Conservation (phyloP, 202 grass and related monocot species). For the Dendrocalamus latiflorus region DNA sequence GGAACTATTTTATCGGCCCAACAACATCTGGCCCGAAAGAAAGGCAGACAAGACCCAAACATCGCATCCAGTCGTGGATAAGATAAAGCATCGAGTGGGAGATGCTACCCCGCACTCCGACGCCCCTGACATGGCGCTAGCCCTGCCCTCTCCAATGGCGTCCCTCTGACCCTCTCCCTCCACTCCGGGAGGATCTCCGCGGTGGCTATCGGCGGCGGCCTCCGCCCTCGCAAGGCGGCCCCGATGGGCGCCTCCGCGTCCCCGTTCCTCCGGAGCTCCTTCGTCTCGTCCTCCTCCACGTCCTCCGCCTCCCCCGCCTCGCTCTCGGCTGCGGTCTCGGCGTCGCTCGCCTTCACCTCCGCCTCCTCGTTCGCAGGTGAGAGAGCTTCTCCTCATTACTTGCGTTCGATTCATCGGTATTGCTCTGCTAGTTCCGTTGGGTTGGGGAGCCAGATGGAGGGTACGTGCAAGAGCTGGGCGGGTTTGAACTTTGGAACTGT, state of each 20-base stretch:
- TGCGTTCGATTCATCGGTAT: neutral
- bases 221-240: neutral
- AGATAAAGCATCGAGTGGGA: conserved; percentile 14
- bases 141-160: conserved; percentile 32
- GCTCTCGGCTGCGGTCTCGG: conserved; percentile 34
- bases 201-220: conserved; percentile 22
- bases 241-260: conserved; percentile 24
- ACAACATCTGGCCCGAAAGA: neutral
- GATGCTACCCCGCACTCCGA: conserved; percentile 7
- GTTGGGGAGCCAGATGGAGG: neutral
- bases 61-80: conserved; percentile 26
- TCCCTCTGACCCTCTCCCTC: conserved; percentile 56
- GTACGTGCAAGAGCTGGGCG: neutral
- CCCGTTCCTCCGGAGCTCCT: conserved; percentile 35
- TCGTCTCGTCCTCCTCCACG: conserved; percentile 35
- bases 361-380: conserved; percentile 32
- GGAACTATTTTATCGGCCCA: neutral
- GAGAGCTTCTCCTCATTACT: neutral
- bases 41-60: neutral
- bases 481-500: neutral
- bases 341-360: conserved; percentile 44
- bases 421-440: neutral
- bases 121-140: conserved; percentile 34
- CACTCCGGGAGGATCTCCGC: conserved; percentile 42
- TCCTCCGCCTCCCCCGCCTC: conserved; percentile 18